phyloP scores from a whole-genome alignment of 2,329 filamentous ascomycete genomes.

The Zarea fungicola region DNA sequence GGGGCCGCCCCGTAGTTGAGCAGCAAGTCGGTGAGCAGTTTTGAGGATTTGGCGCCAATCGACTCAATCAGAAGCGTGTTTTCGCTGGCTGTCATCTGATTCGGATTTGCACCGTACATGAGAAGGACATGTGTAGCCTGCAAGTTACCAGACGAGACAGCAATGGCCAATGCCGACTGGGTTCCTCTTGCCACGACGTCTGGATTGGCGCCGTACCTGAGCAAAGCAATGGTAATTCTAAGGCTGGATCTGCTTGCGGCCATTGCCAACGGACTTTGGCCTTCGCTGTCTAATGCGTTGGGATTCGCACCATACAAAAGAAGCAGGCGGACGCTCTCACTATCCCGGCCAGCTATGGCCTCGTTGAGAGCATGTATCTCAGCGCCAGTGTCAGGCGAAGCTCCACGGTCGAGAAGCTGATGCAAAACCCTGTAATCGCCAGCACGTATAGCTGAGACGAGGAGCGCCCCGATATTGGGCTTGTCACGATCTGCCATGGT shows the following conservation, averaged over 20 bases:
- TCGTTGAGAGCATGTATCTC: constrained; percentile 48
- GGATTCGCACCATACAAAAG: constrained; percentile 53
- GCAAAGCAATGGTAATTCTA: constrained; percentile 52
- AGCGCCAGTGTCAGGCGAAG: constrained; percentile 42
- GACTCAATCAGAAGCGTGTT: constrained; percentile 55
- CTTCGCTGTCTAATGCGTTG: constrained; percentile 45
- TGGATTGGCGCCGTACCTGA: constrained; percentile 60
- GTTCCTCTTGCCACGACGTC: constrained; percentile 46
- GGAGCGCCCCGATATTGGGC: background rate
- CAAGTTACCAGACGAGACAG: constrained; percentile 47
- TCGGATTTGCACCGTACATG: constrained; percentile 55
- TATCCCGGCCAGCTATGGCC: constrained; percentile 45
- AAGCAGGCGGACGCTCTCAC: constrained; percentile 49
- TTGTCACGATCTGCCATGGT: background rate
- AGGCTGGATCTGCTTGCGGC: constrained; percentile 49
- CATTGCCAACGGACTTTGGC: constrained; percentile 46
- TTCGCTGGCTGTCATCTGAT: constrained; percentile 48
- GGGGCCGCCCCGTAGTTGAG: constrained; percentile 55
- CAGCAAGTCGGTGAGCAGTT: constrained; percentile 51
- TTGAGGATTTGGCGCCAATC: constrained; percentile 54
- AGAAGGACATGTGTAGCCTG: constrained; percentile 56
- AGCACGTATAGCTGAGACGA: constrained; percentile 2
- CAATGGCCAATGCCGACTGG: constrained; percentile 48
- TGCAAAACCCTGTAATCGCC: background rate
- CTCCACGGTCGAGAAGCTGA: constrained; percentile 53